Evolutionary conservation across 495 filamentous ascomycete genomes (phyloP).

Genomic region (Talaromyces adpressus): DNA sequence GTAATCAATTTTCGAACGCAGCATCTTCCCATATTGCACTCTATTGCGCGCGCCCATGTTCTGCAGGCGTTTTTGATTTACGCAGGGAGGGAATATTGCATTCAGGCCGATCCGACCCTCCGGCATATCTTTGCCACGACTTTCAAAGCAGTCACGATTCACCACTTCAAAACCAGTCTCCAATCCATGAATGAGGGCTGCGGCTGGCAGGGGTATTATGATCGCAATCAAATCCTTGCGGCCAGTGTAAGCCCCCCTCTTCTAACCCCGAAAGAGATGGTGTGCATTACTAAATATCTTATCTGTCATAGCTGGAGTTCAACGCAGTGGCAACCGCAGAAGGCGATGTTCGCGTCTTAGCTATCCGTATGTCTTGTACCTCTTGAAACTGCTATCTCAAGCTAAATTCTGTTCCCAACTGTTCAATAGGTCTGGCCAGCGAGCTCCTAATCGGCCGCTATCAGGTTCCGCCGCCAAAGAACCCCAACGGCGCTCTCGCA

Average conservation of each 20-base stretch:
- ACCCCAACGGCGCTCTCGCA: slow-evolving; percentile 18
- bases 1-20: slow-evolving; percentile 31
- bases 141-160: slow-evolving; percentile 23
- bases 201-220: slow-evolving; percentile 17
- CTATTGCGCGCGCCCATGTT: slow-evolving; percentile 22
- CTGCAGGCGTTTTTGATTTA: slow-evolving; percentile 21
- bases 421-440: slow-evolving; percentile 21
- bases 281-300: not conserved
- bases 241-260: slow-evolving; percentile 20
- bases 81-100: slow-evolving; percentile 11
- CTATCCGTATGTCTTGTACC: slow-evolving; percentile 15
- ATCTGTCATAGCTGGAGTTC: slow-evolving; percentile 12
- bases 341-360: slow-evolving; percentile 18
- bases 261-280: not conserved
- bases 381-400: not conserved
- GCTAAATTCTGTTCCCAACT: not conserved
- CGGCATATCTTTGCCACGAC: slow-evolving; percentile 16
- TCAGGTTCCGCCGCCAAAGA: slow-evolving; percentile 17
- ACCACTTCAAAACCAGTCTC: slow-evolving; percentile 13
- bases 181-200: slow-evolving; percentile 15
- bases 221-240: slow-evolving; percentile 16
- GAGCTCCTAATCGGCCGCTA: slow-evolving; percentile 32
- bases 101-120: slow-evolving; percentile 12
- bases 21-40: slow-evolving; percentile 25
- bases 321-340: slow-evolving; percentile 15